Base-by-base conservation (phyloP, 2,329 filamentous ascomycete species). In the Phyllosticta paracitricarpa region DNA sequence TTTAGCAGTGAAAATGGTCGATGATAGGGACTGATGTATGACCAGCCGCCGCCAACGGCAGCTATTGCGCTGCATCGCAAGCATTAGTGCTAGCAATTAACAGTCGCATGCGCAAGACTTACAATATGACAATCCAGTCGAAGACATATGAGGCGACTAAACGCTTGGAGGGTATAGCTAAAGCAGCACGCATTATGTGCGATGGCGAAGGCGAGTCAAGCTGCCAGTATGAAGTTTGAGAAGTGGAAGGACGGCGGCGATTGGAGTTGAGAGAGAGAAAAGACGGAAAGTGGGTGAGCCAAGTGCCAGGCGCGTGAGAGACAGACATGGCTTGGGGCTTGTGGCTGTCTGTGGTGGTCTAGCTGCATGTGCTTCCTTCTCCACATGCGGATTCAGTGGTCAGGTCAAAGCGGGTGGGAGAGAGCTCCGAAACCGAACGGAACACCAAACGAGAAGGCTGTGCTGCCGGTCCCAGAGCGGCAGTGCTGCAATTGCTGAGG, bases 71-170 rank as follows among this genome's bases (percentile, higher is more conserved):
- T 83, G 66, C 12, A 26, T 56, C 8, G 51, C 2, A 35, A 35
- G 40, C 17, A 48, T 57, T 17, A 61, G 51, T 57, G 3, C 14
- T 26, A 12, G 53, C 14, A 58, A 7, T 22, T 10, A n/a, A 7
- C 28, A 30, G 28, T 30, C 28, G 56, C 30, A 26, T 1, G 63
- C 33, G n/a, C n/a, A 40, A 24, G 19, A 71, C 77, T 68, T 72
- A 83, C 81, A 87, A 74, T 62, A 89, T 82, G 62, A 89, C 78
- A 55, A 88, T 70, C 89, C 89, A 93, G 76, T 93, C 89, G 62
- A 89, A 75, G 56, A 86, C 74, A 71, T 92, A 92, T 3, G 87
- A 88, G 9, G 83, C 68, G 52, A 87, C 70, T 51, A 91, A 73
- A 51, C 79, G 74, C 65, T 79, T 78, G 4, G 81, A 80, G 51